Percentiles rank a stretch among this genome's conserved stretches.
phyloP scores from a whole-genome alignment of 2,329 filamentous ascomycete genomes.

The Fusarium sp. region DNA sequence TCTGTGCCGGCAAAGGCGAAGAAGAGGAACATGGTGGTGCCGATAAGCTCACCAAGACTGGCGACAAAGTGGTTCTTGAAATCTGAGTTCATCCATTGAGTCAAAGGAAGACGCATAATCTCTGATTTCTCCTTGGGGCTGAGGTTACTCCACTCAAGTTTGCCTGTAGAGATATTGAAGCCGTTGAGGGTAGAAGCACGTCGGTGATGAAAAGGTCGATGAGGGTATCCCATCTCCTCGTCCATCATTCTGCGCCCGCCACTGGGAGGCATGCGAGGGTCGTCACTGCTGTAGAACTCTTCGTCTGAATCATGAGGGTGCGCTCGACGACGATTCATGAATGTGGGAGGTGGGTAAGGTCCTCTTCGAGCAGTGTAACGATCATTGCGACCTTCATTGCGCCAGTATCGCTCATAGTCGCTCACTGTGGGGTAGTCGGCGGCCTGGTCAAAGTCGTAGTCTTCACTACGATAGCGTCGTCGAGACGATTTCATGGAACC shows the following conservation, averaged over 20 bases:
- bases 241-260: slow-evolving; percentile 27
- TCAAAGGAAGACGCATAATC: slow-evolving; percentile 56
- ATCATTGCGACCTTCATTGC: slow-evolving; percentile 33
- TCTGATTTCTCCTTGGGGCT: slow-evolving; percentile 52
- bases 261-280: slow-evolving; percentile 27
- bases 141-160: slow-evolving; percentile 52
- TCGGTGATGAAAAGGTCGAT: background rate
- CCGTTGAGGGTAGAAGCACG: slow-evolving; percentile 25
- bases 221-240: slow-evolving; percentile 37
- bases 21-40: slow-evolving; percentile 55
- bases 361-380: slow-evolving; percentile 34
- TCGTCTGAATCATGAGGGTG: slow-evolving; percentile 40
- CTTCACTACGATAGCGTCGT: slow-evolving; percentile 34
- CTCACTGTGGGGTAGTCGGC: slow-evolving; percentile 31
- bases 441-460: slow-evolving; percentile 37
- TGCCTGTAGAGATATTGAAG: slow-evolving; percentile 30
- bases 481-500: slow-evolving; percentile 35
- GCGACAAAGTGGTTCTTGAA: slow-evolving; percentile 57
- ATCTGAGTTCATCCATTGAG: slow-evolving; percentile 58
- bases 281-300: slow-evolving; percentile 34
- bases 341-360: slow-evolving; percentile 39
- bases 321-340: slow-evolving; percentile 35
- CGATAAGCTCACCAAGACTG: slow-evolving; percentile 51
- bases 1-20: slow-evolving; percentile 55
- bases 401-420: slow-evolving; percentile 42